Conservation (phyloP, 371 early-diverging fungal species). For the Mucor sp. region DNA sequence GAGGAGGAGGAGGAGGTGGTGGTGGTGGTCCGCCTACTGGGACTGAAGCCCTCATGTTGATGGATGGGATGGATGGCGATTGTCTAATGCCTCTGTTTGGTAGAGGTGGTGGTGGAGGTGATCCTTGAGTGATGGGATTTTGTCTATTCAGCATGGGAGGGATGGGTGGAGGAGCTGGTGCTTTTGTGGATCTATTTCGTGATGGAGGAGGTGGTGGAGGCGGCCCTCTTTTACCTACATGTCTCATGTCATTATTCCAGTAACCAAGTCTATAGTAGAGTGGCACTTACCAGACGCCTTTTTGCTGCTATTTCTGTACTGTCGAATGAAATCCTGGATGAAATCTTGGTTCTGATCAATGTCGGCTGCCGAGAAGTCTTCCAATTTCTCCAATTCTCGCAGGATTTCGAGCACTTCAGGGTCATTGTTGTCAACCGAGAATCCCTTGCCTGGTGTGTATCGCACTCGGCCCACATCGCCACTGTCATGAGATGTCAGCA, state of each 20-base stretch:
- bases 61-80: background rate
- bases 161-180: slow-evolving; percentile 6
- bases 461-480: slow-evolving; percentile 76
- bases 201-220: slow-evolving; percentile 22
- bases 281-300: background rate
- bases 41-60: background rate
- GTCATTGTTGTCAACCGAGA: slow-evolving; percentile 76
- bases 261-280: background rate
- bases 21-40: slow-evolving; percentile 8
- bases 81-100: background rate
- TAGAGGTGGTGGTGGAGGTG: slow-evolving; percentile 11
- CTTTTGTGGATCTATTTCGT: slow-evolving; percentile 7
- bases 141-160: background rate
- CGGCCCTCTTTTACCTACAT: slow-evolving; percentile 14
- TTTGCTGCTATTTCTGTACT: slow-evolving; percentile 10
- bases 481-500: background rate
- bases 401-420: slow-evolving; percentile 74
- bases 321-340: slow-evolving; percentile 38
- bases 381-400: slow-evolving; percentile 54
- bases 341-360: slow-evolving; percentile 54
- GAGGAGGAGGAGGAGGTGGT: slow-evolving; percentile 6
- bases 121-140: too few relatives aligned
- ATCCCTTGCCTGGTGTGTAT: slow-evolving; percentile 77
- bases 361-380: slow-evolving; percentile 74
- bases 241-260: background rate